These are phyloP conservation scores for Coprinopsis marcescibilis DNA, from an alignment of 768 basidiomycete genomes.

Conservation along the genomic window DNA sequence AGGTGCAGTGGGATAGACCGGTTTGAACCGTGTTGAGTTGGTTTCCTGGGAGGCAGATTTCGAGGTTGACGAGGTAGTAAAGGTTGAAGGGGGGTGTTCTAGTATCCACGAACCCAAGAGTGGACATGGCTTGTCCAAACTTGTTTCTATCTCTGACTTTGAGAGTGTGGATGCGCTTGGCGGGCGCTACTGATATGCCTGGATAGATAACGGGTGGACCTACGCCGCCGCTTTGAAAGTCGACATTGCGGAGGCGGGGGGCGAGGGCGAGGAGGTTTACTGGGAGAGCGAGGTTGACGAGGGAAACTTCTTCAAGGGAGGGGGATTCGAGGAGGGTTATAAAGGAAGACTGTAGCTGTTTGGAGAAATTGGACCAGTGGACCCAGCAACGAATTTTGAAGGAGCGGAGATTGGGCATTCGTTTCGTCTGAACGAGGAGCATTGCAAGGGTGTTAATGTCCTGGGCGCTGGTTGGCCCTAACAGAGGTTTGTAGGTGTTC, in stretches of 20 bases:
- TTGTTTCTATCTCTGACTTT: slow-evolving; percentile 8
- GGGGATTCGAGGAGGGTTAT: slow-evolving; percentile 5
- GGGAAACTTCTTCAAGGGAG: slow-evolving; percentile 3
- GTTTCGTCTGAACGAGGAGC: slow-evolving; percentile 6
- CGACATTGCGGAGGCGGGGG: slow-evolving; percentile 3
- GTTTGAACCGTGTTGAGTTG: slow-evolving; percentile 1
- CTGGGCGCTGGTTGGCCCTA: slow-evolving; percentile 3
- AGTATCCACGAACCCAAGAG: slow-evolving; percentile 2
- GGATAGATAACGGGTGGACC: slow-evolving; percentile 2
- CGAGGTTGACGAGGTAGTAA: slow-evolving; percentile 2
- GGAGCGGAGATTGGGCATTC: slow-evolving; percentile 3
- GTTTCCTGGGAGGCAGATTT: slow-evolving; percentile 10
- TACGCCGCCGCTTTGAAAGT: slow-evolving; percentile 10
- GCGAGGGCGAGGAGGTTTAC: slow-evolving; percentile 7
- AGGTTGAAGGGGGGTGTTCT: slow-evolving; percentile 7
- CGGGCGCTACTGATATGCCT: neutral
- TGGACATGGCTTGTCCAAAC: slow-evolving; percentile 4
- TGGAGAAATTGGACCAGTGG: slow-evolving; percentile 3
- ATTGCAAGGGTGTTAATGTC: slow-evolving; percentile 8
- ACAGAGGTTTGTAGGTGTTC: neutral
- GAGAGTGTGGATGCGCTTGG: slow-evolving; percentile 3
- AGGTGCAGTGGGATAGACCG: neutral
- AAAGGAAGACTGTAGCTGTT: slow-evolving; percentile 6
- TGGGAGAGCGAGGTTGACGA: slow-evolving; percentile 6
- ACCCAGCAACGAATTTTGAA: slow-evolving; percentile 4